Percentiles rank a stretch among this genome's conserved stretches.
Conservation (phyloP, 164 flowering plant genomes). For the Vitis labrusca region DNA sequence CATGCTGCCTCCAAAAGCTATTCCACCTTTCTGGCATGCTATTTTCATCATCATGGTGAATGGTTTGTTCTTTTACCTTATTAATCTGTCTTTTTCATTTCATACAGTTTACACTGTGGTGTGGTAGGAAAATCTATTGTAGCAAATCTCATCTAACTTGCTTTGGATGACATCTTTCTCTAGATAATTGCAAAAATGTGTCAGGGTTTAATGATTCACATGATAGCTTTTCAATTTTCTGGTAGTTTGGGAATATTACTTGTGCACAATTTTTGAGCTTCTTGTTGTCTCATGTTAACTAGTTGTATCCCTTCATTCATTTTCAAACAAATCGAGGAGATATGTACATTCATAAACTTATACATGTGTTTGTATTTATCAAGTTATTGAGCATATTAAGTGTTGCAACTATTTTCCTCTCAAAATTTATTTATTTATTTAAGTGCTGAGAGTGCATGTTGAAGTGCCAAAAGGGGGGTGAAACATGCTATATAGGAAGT, state of each 20-base stretch:
- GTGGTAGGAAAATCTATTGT: not conserved
- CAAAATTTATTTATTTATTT: too few relatives aligned
- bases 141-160: not conserved
- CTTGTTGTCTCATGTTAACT: not conserved
- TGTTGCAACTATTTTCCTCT: too few relatives aligned
- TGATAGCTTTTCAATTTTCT: not conserved
- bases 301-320: too few relatives aligned
- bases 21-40: constrained; percentile 98
- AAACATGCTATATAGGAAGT: too few relatives aligned
- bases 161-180: not conserved
- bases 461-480: too few relatives aligned
- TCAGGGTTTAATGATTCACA: not conserved
- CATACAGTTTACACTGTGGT: not conserved
- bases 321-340: too few relatives aligned
- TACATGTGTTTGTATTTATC: too few relatives aligned
- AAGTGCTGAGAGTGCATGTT: too few relatives aligned
- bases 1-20: constrained; percentile 91
- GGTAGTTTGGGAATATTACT: not conserved
- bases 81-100: not conserved
- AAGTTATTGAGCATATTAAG: too few relatives aligned
- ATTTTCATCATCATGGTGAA: constrained; percentile 93
- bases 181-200: not conserved
- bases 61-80: constrained; percentile 40
- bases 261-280: not conserved
- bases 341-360: too few relatives aligned